These are phyloP conservation scores for Amanita polypyramis DNA, from an alignment of 768 basidiomycete genomes.

Conservation along the genomic window DNA sequence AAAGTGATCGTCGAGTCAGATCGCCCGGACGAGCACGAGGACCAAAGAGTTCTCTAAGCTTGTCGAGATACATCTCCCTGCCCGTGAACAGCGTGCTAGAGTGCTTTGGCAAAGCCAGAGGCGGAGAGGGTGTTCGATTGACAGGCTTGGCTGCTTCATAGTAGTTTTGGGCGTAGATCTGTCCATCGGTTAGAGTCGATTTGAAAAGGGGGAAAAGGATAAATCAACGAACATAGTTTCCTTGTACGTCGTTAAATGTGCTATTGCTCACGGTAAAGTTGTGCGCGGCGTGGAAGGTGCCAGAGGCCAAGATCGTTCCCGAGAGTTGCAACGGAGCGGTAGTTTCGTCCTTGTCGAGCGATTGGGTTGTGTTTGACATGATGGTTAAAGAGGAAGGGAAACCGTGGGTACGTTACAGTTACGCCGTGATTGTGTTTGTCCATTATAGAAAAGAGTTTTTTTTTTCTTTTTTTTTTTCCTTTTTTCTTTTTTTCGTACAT, in stretches of 20 bases:
- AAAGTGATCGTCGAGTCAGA: conserved; percentile 5
- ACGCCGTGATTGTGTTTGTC: no score
- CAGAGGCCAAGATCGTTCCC: not conserved
- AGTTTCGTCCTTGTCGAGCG: not conserved
- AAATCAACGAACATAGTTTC: not conserved
- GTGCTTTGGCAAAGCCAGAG: not conserved
- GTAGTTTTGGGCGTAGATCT: not conserved
- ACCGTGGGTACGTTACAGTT: no score
- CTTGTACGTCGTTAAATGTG: not conserved
- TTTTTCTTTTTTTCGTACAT: not conserved
- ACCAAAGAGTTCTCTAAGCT: conserved; percentile 9
- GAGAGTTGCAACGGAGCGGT: not conserved
- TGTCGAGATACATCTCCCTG: conserved; percentile 8
- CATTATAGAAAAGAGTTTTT: no score
- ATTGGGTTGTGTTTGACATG: not conserved
- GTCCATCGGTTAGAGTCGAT: not conserved
- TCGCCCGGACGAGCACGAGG: not conserved
- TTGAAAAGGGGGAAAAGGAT: not conserved
- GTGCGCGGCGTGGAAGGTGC: not conserved
- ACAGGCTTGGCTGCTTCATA: not conserved
- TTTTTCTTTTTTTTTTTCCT: no score
- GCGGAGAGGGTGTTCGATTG: not conserved
- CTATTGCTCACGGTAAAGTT: not conserved
- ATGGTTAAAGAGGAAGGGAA: not conserved
- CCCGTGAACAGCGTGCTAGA: conserved; percentile 7